Evolutionary conservation across 2,329 filamentous ascomycete genomes (phyloP).

Genomic region (Penicillium sp.): DNA sequence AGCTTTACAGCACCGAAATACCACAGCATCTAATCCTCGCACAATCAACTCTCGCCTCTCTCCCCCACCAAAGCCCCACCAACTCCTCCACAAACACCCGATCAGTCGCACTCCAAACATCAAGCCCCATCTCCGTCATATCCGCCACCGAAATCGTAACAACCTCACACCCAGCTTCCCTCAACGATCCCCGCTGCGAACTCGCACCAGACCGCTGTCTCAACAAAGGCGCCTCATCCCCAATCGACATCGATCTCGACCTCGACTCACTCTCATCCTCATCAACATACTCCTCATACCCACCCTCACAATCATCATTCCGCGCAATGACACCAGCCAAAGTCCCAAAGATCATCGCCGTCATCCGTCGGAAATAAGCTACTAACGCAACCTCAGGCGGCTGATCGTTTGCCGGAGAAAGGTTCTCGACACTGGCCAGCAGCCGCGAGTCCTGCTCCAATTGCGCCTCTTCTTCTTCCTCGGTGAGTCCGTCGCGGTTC

Average conservation of each 20-base stretch:
- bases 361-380: constrained; percentile 53
- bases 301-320: constrained; percentile 32
- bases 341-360: constrained; percentile 48
- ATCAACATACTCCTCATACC: constrained; percentile 24
- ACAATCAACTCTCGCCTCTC: constrained; percentile 45
- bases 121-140: constrained; percentile 51
- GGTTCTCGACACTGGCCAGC: constrained; percentile 37
- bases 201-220: constrained; percentile 16
- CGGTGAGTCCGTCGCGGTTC: constrained; percentile 54
- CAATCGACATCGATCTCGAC: constrained; percentile 26
- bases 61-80: constrained; percentile 48
- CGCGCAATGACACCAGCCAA: constrained; percentile 46
- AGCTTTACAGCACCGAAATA: constrained; percentile 43
- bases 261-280: constrained; percentile 25
- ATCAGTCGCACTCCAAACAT: constrained; percentile 51
- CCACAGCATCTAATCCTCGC: constrained; percentile 51
- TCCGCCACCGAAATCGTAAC: constrained; percentile 46
- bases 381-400: constrained; percentile 51
- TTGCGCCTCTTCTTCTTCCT: constrained; percentile 54
- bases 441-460: constrained; percentile 47
- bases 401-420: constrained; percentile 36
- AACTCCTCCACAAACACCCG: constrained; percentile 49
- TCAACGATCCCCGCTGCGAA: not conserved
- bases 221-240: constrained; percentile 33
- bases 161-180: constrained; percentile 19